Evolutionary conservation across 257 asterid species (phyloP).

Genomic region (Solanum clarkiae): DNA sequence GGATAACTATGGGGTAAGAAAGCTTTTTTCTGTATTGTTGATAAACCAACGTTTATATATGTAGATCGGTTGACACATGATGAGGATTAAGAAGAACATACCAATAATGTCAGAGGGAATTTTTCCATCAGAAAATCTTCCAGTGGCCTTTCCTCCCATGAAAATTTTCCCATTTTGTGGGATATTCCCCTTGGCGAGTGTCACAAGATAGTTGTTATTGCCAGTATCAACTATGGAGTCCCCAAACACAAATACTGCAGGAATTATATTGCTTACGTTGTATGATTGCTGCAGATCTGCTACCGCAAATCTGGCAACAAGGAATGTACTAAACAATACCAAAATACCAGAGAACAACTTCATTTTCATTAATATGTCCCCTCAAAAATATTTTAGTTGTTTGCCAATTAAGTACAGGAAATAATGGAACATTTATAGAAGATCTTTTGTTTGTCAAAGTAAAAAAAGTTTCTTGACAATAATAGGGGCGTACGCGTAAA

Average conservation of each 20-base stretch:
- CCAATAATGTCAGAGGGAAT: slow-evolving; percentile 48
- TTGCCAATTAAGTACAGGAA: background rate
- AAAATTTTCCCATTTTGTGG: slow-evolving; percentile 50
- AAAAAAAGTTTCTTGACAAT: background rate
- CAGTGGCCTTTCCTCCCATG: slow-evolving; percentile 38
- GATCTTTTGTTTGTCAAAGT: background rate
- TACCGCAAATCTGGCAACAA: background rate
- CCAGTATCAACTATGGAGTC: slow-evolving; percentile 24
- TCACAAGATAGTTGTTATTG: slow-evolving; percentile 8
- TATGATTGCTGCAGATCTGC: background rate
- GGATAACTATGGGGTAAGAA: too few relatives aligned
- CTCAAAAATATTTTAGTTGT: background rate
- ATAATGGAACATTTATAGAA: too few relatives aligned
- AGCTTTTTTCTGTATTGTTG: too few relatives aligned
- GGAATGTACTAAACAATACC: background rate
- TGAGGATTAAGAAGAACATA: background rate
- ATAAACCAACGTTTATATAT: too few relatives aligned
- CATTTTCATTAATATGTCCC: background rate
- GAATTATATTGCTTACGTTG: slow-evolving; percentile 10
- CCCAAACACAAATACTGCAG: slow-evolving; percentile 42
- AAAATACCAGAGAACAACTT: background rate
- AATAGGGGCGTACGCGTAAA: background rate
- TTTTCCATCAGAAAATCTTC: slow-evolving; percentile 48
- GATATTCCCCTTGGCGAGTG: slow-evolving; percentile 21
- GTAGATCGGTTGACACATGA: too few relatives aligned